phyloP scores from a whole-genome alignment of 2,329 filamentous ascomycete species.

The Fulvia fulva region DNA sequence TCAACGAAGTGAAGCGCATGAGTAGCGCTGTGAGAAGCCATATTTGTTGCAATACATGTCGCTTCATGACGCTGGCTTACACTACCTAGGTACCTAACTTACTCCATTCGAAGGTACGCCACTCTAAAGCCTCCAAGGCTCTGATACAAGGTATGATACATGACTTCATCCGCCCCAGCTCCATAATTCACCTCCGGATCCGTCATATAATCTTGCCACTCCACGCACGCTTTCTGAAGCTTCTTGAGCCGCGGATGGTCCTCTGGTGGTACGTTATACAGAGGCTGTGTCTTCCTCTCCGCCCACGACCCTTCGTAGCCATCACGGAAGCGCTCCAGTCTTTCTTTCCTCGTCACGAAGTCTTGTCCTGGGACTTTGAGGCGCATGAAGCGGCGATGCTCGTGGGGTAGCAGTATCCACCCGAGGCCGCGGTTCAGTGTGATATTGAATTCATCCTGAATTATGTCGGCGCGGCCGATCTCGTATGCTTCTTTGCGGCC shows the following conservation, averaged over 20 bases:
- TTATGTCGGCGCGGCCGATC: background rate
- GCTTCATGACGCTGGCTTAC: too few relatives aligned
- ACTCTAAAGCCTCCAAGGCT: too few relatives aligned
- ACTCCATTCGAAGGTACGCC: too few relatives aligned
- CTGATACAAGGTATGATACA: too few relatives aligned
- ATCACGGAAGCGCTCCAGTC: background rate
- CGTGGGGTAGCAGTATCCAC: background rate
- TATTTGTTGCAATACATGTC: too few relatives aligned
- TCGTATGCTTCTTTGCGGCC: conserved; percentile 6
- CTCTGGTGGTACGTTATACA: background rate
- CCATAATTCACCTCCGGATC: background rate
- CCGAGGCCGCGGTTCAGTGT: background rate
- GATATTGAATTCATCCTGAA: background rate
- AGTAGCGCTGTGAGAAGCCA: too few relatives aligned
- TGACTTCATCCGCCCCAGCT: too few relatives aligned
- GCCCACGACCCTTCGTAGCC: background rate
- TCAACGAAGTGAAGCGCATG: too few relatives aligned
- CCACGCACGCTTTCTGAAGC: background rate
- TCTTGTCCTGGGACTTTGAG: background rate
- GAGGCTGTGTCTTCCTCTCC: background rate
- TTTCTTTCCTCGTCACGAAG: background rate
- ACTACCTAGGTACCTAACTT: too few relatives aligned
- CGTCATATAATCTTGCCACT: background rate
- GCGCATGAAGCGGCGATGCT: background rate
- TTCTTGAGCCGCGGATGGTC: background rate